Conservation (phyloP, 164 flowering plant species). For the Vitis vinifera region ASM3070453v1 NC_081818.1:29478501-29479000, state of each 20-base stretch:
- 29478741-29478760: constrained; percentile 89
- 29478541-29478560: too few species aligned
- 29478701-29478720: constrained; percentile 6
- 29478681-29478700: constrained; percentile 23
- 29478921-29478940: neutral
- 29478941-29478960: neutral
- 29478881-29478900: neutral
- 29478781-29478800: constrained; percentile 97
- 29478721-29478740: constrained; percentile 64
- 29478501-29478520: neutral
- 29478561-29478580: neutral
- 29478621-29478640: constrained; percentile 90
- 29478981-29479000: neutral
- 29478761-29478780: constrained; percentile 86
- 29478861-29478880: constrained; percentile 79
- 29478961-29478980: neutral
- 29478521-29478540: neutral
- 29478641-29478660: constrained; percentile 40
- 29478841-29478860: constrained; percentile 96
- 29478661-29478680: constrained; percentile 16
- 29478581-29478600: constrained; percentile 45
- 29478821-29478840: constrained; percentile 98
- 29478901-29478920: neutral
- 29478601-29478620: constrained; percentile 95
- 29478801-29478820: constrained; percentile 99